Evolutionary conservation across 2,329 filamentous ascomycete species (phyloP).

Genomic region (Fusarium buxicola): DNA sequence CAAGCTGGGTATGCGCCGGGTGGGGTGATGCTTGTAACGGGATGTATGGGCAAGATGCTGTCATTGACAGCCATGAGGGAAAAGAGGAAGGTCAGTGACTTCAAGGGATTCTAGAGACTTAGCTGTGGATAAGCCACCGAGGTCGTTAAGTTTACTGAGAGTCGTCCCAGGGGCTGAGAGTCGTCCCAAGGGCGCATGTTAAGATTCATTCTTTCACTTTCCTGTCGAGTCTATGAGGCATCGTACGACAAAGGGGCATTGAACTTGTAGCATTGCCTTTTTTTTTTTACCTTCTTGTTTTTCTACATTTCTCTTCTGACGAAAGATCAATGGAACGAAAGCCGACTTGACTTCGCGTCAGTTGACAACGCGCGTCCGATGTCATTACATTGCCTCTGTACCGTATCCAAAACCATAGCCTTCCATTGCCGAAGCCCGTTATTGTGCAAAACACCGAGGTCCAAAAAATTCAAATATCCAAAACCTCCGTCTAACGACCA

Average conservation of each 20-base stretch:
- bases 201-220: neutral
- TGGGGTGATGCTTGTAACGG: conserved; percentile 40
- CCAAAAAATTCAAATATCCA: neutral
- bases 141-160: neutral
- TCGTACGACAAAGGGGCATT: neutral
- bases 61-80: neutral
- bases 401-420: conserved; percentile 14
- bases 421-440: neutral
- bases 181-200: too few relatives aligned
- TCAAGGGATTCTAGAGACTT: neutral
- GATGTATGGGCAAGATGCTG: neutral
- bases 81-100: conserved; percentile 1
- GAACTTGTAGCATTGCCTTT: neutral
- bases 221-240: neutral
- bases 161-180: neutral
- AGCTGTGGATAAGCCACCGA: neutral
- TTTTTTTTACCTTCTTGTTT: neutral
- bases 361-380: neutral
- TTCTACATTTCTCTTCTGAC: too few relatives aligned
- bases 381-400: conserved; percentile 3
- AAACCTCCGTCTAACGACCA: conserved; percentile 14
- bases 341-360: too few relatives aligned
- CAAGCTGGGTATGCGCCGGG: conserved; percentile 28
- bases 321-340: too few relatives aligned
- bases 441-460: conserved; percentile 18